phyloP scores from a whole-genome alignment of 345 rosid genomes.

The Corymbia maculata region DNA sequence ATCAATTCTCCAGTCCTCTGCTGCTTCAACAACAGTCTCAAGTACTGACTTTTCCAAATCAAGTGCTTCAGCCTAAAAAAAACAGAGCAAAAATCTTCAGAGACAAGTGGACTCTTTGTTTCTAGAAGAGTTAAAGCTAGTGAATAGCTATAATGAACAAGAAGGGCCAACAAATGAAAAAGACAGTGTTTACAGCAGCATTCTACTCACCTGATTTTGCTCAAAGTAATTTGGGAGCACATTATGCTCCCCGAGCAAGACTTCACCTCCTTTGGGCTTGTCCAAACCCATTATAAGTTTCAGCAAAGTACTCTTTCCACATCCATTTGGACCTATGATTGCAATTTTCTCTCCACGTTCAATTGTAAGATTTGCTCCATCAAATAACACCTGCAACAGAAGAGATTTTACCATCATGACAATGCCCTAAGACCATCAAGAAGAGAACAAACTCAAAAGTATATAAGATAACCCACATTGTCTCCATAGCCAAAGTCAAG shows the following conservation, averaged over 20 bases:
- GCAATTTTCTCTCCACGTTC: conserved; percentile 89
- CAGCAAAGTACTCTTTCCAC: conserved; percentile 88
- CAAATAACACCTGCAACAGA: conserved; percentile 53
- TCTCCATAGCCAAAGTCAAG: conserved; percentile 69
- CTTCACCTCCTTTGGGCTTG: conserved; percentile 65
- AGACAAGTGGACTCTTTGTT: neutral
- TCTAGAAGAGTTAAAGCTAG: neutral
- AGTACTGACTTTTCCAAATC: conserved; percentile 85
- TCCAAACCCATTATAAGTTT: conserved; percentile 76
- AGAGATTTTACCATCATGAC: neutral
- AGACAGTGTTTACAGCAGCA: neutral
- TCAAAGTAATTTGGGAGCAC: conserved; percentile 95
- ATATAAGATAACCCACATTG: conserved; percentile 31
- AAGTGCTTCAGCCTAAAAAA: conserved; percentile 80
- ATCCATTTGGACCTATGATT: conserved; percentile 89
- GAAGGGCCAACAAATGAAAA: neutral
- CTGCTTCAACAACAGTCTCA: conserved; percentile 79
- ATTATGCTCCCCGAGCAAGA: conserved; percentile 82
- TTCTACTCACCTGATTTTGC: conserved; percentile 78
- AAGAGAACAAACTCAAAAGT: neutral
- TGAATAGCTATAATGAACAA: neutral
- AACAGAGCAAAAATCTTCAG: neutral
- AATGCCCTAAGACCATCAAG: neutral
- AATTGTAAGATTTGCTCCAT: conserved; percentile 59
- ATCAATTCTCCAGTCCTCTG: conserved; percentile 91